These are phyloP conservation scores for Peterozyma toletana DNA, from an alignment of 805 yeast species.

Conservation along the genomic window DNA sequence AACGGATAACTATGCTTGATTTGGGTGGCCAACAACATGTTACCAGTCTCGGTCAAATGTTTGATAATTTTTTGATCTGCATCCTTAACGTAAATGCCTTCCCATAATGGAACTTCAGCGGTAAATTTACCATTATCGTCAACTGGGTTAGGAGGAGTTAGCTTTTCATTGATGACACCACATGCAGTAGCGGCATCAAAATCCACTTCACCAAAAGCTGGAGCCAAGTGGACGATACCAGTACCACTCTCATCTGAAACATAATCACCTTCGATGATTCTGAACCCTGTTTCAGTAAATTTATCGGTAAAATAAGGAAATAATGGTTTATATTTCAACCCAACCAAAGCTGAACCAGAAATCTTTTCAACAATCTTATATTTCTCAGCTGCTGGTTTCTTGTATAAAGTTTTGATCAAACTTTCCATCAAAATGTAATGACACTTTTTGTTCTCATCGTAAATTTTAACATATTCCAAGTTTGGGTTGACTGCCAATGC, in stretches of 20 bases:
- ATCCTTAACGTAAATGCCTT: constrained; percentile 86
- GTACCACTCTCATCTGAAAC: constrained; percentile 96
- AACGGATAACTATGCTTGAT: constrained; percentile 95
- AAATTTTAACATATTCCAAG: constrained; percentile 86
- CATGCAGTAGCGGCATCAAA: constrained; percentile 69
- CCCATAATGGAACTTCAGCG: constrained; percentile 61
- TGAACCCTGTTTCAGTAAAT: constrained; percentile 73
- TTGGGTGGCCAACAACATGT: constrained; percentile 70
- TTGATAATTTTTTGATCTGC: constrained; percentile 92
- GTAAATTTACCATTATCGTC: constrained; percentile 91
- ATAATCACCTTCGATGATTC: constrained; percentile 73
- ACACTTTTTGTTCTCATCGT: constrained; percentile 78
- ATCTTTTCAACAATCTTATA: constrained; percentile 75
- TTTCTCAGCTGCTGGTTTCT: constrained; percentile 89
- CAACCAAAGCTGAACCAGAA: constrained; percentile 74
- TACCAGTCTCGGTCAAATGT: constrained; percentile 69
- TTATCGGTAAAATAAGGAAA: constrained; percentile 74
- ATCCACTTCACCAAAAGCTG: constrained; percentile 99
- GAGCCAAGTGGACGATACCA: constrained; percentile 97
- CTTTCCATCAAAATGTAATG: constrained; percentile 81
- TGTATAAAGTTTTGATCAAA: constrained; percentile 77
- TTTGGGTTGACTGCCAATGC: constrained; percentile 89
- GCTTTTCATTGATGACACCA: constrained; percentile 66
- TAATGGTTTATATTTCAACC: constrained; percentile 74
- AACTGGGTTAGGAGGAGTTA: constrained; percentile 85